Base-by-base conservation (phyloP, 306 rosid species). In the Gynostemma pentaphyllum region DNA sequence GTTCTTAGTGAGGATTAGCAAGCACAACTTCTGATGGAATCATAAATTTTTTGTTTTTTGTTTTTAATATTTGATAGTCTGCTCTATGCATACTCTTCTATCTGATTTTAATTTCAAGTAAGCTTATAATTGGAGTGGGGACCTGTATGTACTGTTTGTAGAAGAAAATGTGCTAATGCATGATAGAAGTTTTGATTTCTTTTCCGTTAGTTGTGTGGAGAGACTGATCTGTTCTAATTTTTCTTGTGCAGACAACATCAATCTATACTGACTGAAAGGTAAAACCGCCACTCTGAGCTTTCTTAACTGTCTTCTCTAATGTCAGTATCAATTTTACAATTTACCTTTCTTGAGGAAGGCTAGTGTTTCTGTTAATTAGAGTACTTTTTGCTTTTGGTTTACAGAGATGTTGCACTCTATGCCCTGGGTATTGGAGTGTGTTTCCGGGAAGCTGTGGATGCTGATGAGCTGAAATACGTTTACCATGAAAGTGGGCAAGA, bases 351-450 rank as follows among this genome's bases (percentile, higher is more conserved):
- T 34, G 67, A 21, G 48, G 37, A 22, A 11, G 14, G 37, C 49
- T 29, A 3, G 23, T 41, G 50, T 4, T 64, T 54, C 7, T 46
- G 46, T 67, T 53, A 8, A 36, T 68, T 34, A 16, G 27, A 8
- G 48, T 49, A 2, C 22, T 19, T 54, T 30, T 16, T 60, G 16
- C 41, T 30, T 22, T 24, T 36, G 52, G 23, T 45, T 41, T 39
- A 52, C 84, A 92, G 99, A 74, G 99, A 92, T 86, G 88, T 76
- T 26, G 89, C 82, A 37, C 64, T 86, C 62, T 92, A 92, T 76
- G 95, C 99, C 22, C 71, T 92, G 70, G 96, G 96, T 14, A 67
- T 88, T 32, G 99, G 99, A 63, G 95, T 83, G 9, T 86, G 96
- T 68, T 80, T 79, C 10, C 70, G 62, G 30, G 76, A 92, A 70